Percentiles rank a stretch among this genome's conserved stretches.
Evolutionary conservation across 2,329 filamentous ascomycete species (phyloP).

Genomic region (Fusarium domesticum): DNA sequence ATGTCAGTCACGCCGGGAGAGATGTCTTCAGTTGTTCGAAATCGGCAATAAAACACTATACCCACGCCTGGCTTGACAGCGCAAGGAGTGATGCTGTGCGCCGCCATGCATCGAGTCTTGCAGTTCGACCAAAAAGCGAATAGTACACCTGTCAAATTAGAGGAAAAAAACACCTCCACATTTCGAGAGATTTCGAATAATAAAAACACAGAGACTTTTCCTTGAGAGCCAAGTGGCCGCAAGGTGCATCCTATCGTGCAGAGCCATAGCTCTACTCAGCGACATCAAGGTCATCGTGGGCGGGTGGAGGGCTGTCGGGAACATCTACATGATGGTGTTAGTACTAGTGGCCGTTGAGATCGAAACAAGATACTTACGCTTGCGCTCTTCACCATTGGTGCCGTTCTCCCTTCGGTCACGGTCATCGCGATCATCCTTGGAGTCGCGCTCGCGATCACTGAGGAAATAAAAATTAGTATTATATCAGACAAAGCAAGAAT

Average conservation of each 20-base stretch:
- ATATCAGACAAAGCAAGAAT: no score
- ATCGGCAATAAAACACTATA: slow-evolving; percentile 11
- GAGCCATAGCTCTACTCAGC: slow-evolving; percentile 60
- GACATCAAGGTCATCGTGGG: slow-evolving; percentile 93
- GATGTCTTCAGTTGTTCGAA: slow-evolving; percentile 22
- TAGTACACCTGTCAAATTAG: slow-evolving; percentile 21
- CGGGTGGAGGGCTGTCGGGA: slow-evolving; percentile 75
- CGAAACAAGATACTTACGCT: slow-evolving; percentile 57
- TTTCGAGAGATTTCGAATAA: no score
- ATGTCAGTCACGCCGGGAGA: slow-evolving; percentile 23
- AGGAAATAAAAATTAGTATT: slow-evolving; percentile 15
- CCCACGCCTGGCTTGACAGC: slow-evolving; percentile 16
- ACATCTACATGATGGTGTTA: slow-evolving; percentile 39
- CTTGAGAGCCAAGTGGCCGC: slow-evolving; percentile 14
- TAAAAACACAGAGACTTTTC: slow-evolving; percentile 26
- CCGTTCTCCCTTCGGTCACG: slow-evolving; percentile 73
- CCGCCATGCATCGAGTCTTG: slow-evolving; percentile 20
- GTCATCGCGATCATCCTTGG: slow-evolving; percentile 66
- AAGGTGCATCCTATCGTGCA: slow-evolving; percentile 5
- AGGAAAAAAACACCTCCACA: slow-evolving; percentile 10
- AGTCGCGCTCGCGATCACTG: slow-evolving; percentile 55
- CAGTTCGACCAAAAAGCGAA: slow-evolving; percentile 24
- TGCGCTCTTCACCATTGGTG: slow-evolving; percentile 83
- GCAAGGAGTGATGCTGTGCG: slow-evolving; percentile 21
- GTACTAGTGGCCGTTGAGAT: slow-evolving; percentile 9